Conservation (phyloP, 805 yeast species). For the Peterozyma toletana region DNA sequence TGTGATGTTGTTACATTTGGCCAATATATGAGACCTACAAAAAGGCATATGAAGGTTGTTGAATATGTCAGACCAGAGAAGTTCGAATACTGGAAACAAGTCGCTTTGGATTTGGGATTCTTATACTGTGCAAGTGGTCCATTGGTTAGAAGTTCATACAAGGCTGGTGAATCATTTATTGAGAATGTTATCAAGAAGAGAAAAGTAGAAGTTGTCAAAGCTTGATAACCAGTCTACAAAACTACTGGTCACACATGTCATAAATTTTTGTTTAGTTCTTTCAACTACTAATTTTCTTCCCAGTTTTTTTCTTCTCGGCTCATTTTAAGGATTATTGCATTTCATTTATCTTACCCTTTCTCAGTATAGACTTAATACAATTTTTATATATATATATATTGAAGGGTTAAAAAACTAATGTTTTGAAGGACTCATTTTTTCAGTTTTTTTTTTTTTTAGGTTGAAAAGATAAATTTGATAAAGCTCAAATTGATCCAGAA, state of each 20-base stretch:
- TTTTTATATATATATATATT: not conserved
- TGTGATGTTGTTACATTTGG: conserved; percentile 98
- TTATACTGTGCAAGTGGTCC: conserved; percentile 97
- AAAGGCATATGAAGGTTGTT: conserved; percentile 96
- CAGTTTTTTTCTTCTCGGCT: no score
- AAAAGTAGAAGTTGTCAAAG: conserved; percentile 14
- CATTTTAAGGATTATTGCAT: no score
- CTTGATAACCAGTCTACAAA: no score
- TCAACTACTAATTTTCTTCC: no score
- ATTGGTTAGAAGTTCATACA: conserved; percentile 89
- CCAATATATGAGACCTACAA: conserved; percentile 98
- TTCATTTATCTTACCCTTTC: no score
- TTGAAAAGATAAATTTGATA: no score
- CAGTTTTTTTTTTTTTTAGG: no score
- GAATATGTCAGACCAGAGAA: conserved; percentile 92
- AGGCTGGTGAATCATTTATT: conserved; percentile 97
- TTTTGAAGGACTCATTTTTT: no score
- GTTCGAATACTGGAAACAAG: conserved; percentile 87
- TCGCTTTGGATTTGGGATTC: conserved; percentile 85
- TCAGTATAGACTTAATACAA: not conserved
- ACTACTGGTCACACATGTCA: no score
- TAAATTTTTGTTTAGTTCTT: no score
- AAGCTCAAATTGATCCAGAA: no score
- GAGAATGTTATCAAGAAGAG: conserved; percentile 86
- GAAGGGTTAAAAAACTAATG: not conserved